Conservation (phyloP, 306 rosid genomes). For the Vigna trinervia region DNA sequence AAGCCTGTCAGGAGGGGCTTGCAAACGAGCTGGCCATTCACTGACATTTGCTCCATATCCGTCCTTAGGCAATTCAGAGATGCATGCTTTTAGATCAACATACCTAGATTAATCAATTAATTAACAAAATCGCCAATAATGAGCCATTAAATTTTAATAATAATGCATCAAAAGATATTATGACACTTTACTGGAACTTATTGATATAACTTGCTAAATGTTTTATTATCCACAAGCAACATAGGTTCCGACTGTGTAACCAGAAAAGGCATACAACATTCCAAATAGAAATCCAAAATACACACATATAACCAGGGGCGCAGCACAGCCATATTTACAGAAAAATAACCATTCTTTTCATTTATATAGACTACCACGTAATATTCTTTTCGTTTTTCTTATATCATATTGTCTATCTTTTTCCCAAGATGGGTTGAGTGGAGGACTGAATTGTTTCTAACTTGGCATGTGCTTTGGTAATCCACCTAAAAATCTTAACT, state of each 20-base stretch:
- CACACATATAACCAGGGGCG: slow-evolving; percentile 28
- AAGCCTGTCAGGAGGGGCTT: slow-evolving; percentile 85
- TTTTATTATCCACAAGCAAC: slow-evolving; percentile 23
- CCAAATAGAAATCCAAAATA: background rate
- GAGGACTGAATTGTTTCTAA: slow-evolving; percentile 15
- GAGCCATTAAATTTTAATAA: slow-evolving; percentile 31
- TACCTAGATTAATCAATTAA: slow-evolving; percentile 63
- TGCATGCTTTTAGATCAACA: slow-evolving; percentile 83
- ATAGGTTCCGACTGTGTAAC: slow-evolving; percentile 13
- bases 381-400: slow-evolving; percentile 30
- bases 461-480: slow-evolving; percentile 31
- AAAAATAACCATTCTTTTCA: slow-evolving; percentile 23
- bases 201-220: slow-evolving; percentile 15
- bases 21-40: slow-evolving; percentile 84
- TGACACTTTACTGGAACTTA: slow-evolving; percentile 22
- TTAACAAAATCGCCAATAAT: slow-evolving; percentile 39
- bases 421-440: background rate
- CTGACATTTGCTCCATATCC: slow-evolving; percentile 72
- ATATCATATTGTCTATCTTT: background rate
- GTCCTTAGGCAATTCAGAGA: slow-evolving; percentile 75
- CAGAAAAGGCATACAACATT: slow-evolving; percentile 6
- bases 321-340: background rate
- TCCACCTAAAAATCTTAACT: slow-evolving; percentile 17
- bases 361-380: slow-evolving; percentile 28
- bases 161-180: slow-evolving; percentile 31